Percentiles rank a stretch among this genome's conserved stretches.
Conservation (phyloP, 768 basidiomycete species). For the Calvatia gigantea region DNA sequence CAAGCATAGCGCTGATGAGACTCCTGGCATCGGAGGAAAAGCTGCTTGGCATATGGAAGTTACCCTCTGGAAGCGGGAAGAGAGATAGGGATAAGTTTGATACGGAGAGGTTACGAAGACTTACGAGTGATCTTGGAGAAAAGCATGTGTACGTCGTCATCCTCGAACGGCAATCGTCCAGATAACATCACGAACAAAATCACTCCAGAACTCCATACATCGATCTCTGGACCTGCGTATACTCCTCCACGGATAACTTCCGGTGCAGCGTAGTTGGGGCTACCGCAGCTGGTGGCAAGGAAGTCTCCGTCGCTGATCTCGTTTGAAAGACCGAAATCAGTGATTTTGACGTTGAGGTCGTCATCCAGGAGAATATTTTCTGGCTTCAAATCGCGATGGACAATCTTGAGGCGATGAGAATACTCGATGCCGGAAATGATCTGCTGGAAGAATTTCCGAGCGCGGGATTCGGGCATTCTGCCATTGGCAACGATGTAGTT, state of each 20-base stretch:
- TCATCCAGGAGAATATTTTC: constrained; percentile 91
- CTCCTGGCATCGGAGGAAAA: constrained; percentile 74
- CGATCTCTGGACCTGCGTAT: constrained; percentile 97
- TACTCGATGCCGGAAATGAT: constrained; percentile 97
- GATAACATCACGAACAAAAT: constrained; percentile 98
- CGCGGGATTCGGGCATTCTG: constrained; percentile 82
- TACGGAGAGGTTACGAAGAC: constrained; percentile 22
- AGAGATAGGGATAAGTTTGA: not conserved
- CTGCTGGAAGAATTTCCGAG: constrained; percentile 96
- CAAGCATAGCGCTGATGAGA: constrained; percentile 87
- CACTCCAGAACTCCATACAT: constrained; percentile 99
- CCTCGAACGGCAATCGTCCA: constrained; percentile 94
- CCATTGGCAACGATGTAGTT: constrained; percentile 97
- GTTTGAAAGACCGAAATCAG: constrained; percentile 97
- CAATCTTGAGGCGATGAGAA: constrained; percentile 94
- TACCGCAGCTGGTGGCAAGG: constrained; percentile 95
- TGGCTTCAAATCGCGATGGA: constrained; percentile 96
- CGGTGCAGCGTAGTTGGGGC: constrained; percentile 97
- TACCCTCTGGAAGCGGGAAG: constrained; percentile 57
- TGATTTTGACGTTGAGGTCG: constrained; percentile 91
- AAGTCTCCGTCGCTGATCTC: constrained; percentile 97
- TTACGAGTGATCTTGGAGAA: constrained; percentile 93
- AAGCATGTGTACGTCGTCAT: constrained; percentile 88
- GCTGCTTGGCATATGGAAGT: constrained; percentile 80
- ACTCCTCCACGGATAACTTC: constrained; percentile 95